These are phyloP conservation scores for Pseudogymnoascus pannorum DNA, from an alignment of 2,329 filamentous ascomycete species.

Conservation along the genomic window DNA sequence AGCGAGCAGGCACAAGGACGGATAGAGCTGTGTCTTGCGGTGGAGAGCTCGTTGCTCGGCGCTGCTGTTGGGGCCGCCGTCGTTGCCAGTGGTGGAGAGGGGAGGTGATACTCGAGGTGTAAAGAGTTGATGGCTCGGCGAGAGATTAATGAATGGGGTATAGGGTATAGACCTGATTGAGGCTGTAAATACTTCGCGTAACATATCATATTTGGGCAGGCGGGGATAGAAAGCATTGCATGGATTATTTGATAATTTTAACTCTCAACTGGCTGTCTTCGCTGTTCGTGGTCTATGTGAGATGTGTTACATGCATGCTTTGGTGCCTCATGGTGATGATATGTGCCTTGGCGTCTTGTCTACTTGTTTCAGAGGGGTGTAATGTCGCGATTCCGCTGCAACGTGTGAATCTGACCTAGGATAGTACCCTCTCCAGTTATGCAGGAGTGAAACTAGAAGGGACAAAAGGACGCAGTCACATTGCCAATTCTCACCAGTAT, in stretches of 20 bases:
- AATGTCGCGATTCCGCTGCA: background rate
- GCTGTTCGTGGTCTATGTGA: background rate
- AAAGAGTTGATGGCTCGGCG: background rate
- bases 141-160: background rate
- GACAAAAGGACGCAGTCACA: too few species aligned
- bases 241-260: background rate
- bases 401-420: background rate
- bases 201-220: background rate
- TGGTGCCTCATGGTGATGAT: background rate
- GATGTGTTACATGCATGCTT: background rate
- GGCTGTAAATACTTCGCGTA: background rate
- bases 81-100: background rate
- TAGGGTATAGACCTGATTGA: background rate
- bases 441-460: too few species aligned
- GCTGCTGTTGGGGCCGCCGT: slow-evolving; percentile 62
- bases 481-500: too few species aligned
- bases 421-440: too few species aligned
- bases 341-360: background rate
- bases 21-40: slow-evolving; percentile 59
- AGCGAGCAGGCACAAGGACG: slow-evolving; percentile 29
- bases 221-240: background rate
- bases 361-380: background rate
- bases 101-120: background rate
- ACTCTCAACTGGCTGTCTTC: background rate
- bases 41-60: slow-evolving; percentile 68